Base-by-base conservation (phyloP, 257 asterid species). In the Phtheirospermum japonicum region DNA sequence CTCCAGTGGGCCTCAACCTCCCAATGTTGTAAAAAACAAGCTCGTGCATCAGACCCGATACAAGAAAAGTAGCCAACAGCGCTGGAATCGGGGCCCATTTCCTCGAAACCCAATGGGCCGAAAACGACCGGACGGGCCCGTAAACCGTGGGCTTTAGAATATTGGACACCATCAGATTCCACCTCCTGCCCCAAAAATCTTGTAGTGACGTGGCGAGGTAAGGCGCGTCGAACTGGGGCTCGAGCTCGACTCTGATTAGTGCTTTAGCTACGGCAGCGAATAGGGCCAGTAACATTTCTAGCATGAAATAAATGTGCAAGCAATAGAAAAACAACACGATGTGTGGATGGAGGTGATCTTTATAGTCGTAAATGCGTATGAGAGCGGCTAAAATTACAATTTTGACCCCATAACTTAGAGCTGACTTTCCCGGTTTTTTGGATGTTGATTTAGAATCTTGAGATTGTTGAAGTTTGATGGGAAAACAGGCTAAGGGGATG, bases 41-140 rank as follows among this genome's bases (percentile, higher is more conserved):
- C 65, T 85, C 94, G 16, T 85, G 94, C 94, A 83, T 83, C 11
- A 85, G 4, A 13, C 94, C 94, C 0, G 94, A 85, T 0, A 80
- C 88, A 23, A 80, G 8, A 43, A 85, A 85, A 0, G 88, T 61
- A 0, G 78, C 74, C 53, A 73, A 6, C 1, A 85, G 65, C 0
- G 73, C 88, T 0, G 70, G 71, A 7, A 69, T 19, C 0, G 70
- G 9, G 0, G 86, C 78, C 77, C 75, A 69, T 20, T 54, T 56
- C 9, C 46, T 4, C 0, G 71, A 45, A n/a, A 76, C 9, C 0
- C 52, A 31, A 0, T 31, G 39, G 11, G 52, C 46, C 10, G 59
- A 49, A 0, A 58, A 0, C 0, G 72, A 20, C 2, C 73, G 32
- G 4, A 77, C 60, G 0, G 90, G 95, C 19, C 13, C 20, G 30